phyloP scores from a whole-genome alignment of 148 eudicot species.

The Vaccinium darrowii region DNA sequence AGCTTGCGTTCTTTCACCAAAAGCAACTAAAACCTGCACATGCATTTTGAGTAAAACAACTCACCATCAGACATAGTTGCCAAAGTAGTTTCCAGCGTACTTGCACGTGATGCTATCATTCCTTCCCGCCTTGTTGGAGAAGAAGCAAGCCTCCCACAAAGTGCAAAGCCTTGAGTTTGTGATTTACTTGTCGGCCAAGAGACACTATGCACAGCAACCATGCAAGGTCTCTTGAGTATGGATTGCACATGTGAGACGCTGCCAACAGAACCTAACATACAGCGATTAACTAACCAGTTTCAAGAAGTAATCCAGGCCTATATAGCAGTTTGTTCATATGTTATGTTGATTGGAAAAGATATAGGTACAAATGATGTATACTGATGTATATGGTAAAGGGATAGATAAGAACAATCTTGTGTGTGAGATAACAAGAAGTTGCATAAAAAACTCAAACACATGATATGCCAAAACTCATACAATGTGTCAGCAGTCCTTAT shows the following conservation, averaged over 20 bases:
- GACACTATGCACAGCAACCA: constrained; percentile 27
- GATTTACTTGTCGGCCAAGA: constrained; percentile 33
- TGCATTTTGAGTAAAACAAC: constrained; percentile 19
- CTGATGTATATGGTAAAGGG: not conserved
- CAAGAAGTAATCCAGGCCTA: not conserved
- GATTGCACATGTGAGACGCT: constrained; percentile 35
- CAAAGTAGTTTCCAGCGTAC: constrained; percentile 44
- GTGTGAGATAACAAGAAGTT: not conserved
- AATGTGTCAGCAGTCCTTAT: not conserved
- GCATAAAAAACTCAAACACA: not conserved
- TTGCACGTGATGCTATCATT: constrained; percentile 47
- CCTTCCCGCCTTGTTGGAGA: constrained; percentile 35
- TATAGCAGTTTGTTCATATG: not conserved
- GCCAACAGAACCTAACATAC: constrained; percentile 41
- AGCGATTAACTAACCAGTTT: constrained; percentile 10
- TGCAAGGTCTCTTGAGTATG: constrained; percentile 41
- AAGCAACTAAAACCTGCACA: not conserved
- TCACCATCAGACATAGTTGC: constrained; percentile 54
- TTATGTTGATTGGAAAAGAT: not conserved
- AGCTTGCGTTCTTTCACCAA: not conserved
- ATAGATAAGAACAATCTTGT: not conserved
- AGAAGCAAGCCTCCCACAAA: constrained; percentile 41
- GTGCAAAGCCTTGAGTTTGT: constrained; percentile 26
- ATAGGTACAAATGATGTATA: not conserved
- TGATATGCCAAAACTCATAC: not conserved